Evolutionary conservation across 805 yeast species (phyloP).

Genomic region (Zygoascus flipseniorum): DNA sequence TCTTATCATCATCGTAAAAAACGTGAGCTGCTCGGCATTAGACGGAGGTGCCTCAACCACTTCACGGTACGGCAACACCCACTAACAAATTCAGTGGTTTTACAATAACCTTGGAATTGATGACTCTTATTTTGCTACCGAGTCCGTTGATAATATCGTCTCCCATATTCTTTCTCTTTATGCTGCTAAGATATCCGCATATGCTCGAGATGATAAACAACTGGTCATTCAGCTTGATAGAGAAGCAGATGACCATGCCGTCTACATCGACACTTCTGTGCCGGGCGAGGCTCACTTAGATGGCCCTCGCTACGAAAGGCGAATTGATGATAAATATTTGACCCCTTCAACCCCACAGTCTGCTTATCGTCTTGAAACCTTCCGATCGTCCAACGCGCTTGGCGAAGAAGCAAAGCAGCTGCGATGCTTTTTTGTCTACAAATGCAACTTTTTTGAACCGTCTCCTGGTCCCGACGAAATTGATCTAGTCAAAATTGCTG

Average conservation of each 20-base stretch:
- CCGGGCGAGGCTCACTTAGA: conserved; percentile 41
- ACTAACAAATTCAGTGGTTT: conserved; percentile 47
- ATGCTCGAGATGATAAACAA: conserved; percentile 47
- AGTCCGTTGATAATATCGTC: conserved; percentile 70
- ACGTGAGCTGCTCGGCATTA: no score
- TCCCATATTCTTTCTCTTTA: conserved; percentile 81
- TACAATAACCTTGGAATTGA: conserved; percentile 83
- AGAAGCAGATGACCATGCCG: conserved; percentile 79
- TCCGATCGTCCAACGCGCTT: conserved; percentile 41
- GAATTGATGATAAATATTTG: conserved; percentile 75
- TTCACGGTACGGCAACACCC: no score
- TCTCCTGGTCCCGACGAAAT: conserved; percentile 32
- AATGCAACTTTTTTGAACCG: conserved; percentile 44
- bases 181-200: conserved; percentile 88
- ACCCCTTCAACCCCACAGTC: conserved; percentile 27
- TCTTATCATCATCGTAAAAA: background rate
- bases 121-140: conserved; percentile 84
- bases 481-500: conserved; percentile 64
- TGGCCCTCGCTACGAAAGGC: conserved; percentile 51
- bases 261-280: conserved; percentile 69
- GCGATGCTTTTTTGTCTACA: conserved; percentile 76
- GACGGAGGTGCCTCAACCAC: no score
- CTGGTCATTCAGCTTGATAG: conserved; percentile 71
- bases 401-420: conserved; percentile 37
- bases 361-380: conserved; percentile 68